Percentiles rank a stretch among this genome's conserved stretches.
These are phyloP conservation scores for Stagonosporopsis tanaceti DNA, from an alignment of 2,329 filamentous ascomycete species.

Conservation along the genomic window DNA sequence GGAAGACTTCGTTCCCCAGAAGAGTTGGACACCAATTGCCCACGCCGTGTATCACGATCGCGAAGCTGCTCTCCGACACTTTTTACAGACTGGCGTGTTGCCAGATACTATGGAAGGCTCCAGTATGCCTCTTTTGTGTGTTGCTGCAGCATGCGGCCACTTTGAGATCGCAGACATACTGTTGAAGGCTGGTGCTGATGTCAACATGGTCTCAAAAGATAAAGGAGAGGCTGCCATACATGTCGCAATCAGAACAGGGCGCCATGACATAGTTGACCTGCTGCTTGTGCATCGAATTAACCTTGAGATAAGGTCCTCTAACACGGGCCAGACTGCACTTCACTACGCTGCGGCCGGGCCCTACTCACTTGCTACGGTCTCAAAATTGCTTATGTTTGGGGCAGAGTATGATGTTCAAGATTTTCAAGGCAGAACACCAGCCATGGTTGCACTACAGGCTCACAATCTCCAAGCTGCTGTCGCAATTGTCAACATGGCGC, in stretches of 20 bases:
- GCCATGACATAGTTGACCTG: conserved; percentile 36
- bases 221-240: conserved; percentile 44
- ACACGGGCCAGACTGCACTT: conserved; percentile 40
- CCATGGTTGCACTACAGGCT: conserved; percentile 37
- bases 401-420: conserved; percentile 38
- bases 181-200: conserved; percentile 37
- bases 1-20: conserved; percentile 29
- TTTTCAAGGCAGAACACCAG: conserved; percentile 32
- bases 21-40: conserved; percentile 43
- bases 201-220: conserved; percentile 29
- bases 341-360: conserved; percentile 43
- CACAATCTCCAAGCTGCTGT: conserved; percentile 42
- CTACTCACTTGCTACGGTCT: conserved; percentile 32
- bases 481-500: conserved; percentile 42
- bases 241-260: conserved; percentile 38
- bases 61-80: conserved; percentile 44
- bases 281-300: conserved; percentile 34
- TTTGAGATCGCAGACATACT: conserved; percentile 36
- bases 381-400: conserved; percentile 36
- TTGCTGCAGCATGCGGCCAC: conserved; percentile 40
- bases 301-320: conserved; percentile 31
- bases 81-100: conserved; percentile 36
- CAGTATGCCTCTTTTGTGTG: conserved; percentile 38
- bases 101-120: conserved; percentile 34
- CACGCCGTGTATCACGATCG: conserved; percentile 43